These are phyloP conservation scores for Solanum sitiens DNA, from an alignment of 257 asterid species.

Conservation along the genomic window DNA sequence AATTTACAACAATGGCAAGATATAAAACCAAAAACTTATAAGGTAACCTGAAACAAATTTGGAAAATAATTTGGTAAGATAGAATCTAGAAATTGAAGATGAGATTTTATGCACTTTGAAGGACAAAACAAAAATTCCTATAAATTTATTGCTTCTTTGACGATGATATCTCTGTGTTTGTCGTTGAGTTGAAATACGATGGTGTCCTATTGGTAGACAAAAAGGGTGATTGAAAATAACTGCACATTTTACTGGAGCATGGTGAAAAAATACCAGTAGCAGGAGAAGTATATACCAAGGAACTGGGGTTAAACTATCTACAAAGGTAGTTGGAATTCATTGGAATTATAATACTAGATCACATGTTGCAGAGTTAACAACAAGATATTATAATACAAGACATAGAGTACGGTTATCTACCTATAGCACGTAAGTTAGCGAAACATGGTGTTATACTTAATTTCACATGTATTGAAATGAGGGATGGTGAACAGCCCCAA, in stretches of 20 bases:
- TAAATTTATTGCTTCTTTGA: too few species aligned
- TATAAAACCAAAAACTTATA: too few species aligned
- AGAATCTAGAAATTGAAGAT: too few species aligned
- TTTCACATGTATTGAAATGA: conserved; percentile 95
- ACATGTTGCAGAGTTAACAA: conserved; percentile 78
- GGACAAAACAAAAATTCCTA: too few species aligned
- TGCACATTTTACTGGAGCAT: conserved; percentile 65
- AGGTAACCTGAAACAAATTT: too few species aligned
- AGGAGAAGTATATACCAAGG: conserved; percentile 61
- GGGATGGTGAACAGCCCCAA: conserved; percentile 67
- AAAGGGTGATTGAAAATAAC: too few species aligned
- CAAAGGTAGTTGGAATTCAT: conserved; percentile 88
- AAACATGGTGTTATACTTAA: conserved; percentile 54
- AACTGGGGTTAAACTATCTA: conserved; percentile 67
- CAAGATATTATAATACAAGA: conserved; percentile 86
- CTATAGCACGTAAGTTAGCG: conserved; percentile 69
- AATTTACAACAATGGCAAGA: too few species aligned
- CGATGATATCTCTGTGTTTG: too few species aligned
- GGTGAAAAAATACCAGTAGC: conserved; percentile 67
- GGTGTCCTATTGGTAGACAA: too few species aligned
- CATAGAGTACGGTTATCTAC: conserved; percentile 68
- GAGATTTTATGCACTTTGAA: too few species aligned
- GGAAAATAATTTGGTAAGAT: too few species aligned
- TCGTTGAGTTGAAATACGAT: too few species aligned
- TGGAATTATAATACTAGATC: conserved; percentile 92